Evolutionary conservation across 768 basidiomycete species (phyloP).

Genomic region (Mycena rebaudengoi): DNA sequence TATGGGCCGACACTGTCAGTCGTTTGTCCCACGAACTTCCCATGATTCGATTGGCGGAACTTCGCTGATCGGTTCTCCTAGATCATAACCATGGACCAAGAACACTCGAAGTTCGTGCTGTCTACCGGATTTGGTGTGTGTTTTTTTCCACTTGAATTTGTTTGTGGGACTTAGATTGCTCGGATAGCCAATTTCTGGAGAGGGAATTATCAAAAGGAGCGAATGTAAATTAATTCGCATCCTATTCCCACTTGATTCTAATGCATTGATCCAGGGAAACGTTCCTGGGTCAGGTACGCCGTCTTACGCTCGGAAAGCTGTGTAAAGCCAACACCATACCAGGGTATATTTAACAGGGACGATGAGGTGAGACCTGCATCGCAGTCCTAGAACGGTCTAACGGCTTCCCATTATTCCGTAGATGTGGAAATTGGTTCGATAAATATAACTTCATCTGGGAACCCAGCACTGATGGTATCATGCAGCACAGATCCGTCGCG

Average conservation of each 20-base stretch:
- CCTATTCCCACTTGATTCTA: neutral
- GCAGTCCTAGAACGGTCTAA: neutral
- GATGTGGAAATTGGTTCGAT: constrained; percentile 72
- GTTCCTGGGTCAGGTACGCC: constrained; percentile 60
- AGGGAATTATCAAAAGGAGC: constrained; percentile 68
- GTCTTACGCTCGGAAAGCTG: neutral
- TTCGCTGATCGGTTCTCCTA: constrained; percentile 29
- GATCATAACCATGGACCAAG: constrained; percentile 81
- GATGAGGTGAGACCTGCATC: constrained; percentile 58
- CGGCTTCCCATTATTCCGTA: constrained; percentile 30
- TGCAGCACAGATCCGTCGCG: constrained; percentile 69
- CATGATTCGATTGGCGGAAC: neutral
- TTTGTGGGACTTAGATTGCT: neutral
- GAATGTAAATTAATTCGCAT: constrained; percentile 55
- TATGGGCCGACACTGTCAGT: constrained; percentile 76
- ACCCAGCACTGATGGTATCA: neutral
- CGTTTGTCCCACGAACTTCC: neutral
- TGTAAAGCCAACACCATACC: neutral
- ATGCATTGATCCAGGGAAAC: constrained; percentile 49
- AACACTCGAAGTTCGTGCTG: constrained; percentile 70
- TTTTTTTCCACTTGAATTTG: too few relatives aligned
- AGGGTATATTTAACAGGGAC: constrained; percentile 82
- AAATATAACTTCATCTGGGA: neutral
- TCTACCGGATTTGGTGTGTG: constrained; percentile 64
- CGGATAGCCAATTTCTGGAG: constrained; percentile 65